phyloP scores from a whole-genome alignment of 148 eudicot species.

The Persicaria maculosa region DNA sequence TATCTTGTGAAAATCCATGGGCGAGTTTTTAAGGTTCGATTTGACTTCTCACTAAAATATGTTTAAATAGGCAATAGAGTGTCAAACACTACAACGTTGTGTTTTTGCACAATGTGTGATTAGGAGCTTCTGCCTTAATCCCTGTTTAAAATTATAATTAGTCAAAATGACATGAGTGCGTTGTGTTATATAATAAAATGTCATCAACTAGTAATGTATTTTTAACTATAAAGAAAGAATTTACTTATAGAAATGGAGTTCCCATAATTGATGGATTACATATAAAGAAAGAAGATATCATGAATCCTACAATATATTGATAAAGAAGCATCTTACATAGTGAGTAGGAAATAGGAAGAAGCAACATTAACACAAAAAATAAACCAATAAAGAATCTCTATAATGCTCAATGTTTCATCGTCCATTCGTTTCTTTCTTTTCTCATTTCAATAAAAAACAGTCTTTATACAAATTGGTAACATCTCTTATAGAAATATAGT shows the following conservation, averaged over 20 bases:
- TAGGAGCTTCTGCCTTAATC: not conserved
- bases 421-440: not conserved
- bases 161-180: not conserved
- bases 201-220: not conserved
- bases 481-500: not conserved
- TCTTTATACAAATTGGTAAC: not conserved
- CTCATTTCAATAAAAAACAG: not conserved
- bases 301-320: not conserved
- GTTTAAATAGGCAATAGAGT: not conserved
- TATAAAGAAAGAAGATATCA: not conserved
- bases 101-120: not conserved
- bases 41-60: not conserved
- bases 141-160: not conserved
- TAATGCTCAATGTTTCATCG: not conserved
- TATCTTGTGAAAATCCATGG: not conserved
- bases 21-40: not conserved
- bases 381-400: constrained; percentile 1
- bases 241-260: not conserved
- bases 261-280: constrained; percentile 11
- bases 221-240: not conserved
- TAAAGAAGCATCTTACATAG: constrained; percentile 9
- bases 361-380: not conserved
- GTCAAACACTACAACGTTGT: not conserved
- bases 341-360: not conserved
- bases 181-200: not conserved